Evolutionary conservation across 2,329 filamentous ascomycete species (phyloP).

Genomic region (Rhynchosporium agropyri): DNA sequence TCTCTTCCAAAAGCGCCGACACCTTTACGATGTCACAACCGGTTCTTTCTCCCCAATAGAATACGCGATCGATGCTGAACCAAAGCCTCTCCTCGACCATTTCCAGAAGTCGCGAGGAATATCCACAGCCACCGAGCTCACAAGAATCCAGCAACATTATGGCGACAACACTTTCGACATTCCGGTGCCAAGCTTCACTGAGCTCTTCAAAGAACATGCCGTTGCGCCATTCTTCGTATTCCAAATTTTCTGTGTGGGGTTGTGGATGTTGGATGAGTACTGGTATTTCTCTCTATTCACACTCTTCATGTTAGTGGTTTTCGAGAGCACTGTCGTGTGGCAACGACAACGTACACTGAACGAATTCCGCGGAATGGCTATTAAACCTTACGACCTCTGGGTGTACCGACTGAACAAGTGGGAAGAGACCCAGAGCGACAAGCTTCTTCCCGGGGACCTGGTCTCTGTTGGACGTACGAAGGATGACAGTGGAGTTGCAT

Average conservation of each 20-base stretch:
- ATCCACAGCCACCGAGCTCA: slow-evolving; percentile 71
- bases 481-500: slow-evolving; percentile 95
- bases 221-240: slow-evolving; percentile 99
- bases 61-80: slow-evolving; percentile 83
- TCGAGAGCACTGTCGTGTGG: slow-evolving; percentile 99
- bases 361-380: slow-evolving; percentile 98
- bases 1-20: slow-evolving; percentile 96
- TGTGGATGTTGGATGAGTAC: slow-evolving; percentile 99
- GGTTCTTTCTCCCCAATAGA: slow-evolving; percentile 79
- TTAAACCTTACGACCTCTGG: slow-evolving; percentile 96
- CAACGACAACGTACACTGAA: slow-evolving; percentile 93
- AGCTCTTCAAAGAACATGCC: slow-evolving; percentile 97
- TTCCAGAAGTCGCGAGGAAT: slow-evolving; percentile 85
- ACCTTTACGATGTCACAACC: slow-evolving; percentile 75
- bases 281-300: slow-evolving; percentile 99
- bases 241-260: slow-evolving; percentile 95
- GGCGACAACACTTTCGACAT: slow-evolving; percentile 97
- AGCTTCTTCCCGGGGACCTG: slow-evolving; percentile 88
- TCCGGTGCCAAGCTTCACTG: slow-evolving; percentile 90
- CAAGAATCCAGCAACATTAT: slow-evolving; percentile 86
- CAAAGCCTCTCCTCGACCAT: slow-evolving; percentile 74
- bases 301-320: slow-evolving; percentile 95
- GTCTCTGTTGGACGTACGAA: slow-evolving; percentile 92
- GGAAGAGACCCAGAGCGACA: slow-evolving; percentile 86
- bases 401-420: slow-evolving; percentile 87